Evolutionary conservation across 164 flowering plant genomes (phyloP), one percentile per base, ranked within the genome.

Genomic region (Magnolia sinica): DNA sequence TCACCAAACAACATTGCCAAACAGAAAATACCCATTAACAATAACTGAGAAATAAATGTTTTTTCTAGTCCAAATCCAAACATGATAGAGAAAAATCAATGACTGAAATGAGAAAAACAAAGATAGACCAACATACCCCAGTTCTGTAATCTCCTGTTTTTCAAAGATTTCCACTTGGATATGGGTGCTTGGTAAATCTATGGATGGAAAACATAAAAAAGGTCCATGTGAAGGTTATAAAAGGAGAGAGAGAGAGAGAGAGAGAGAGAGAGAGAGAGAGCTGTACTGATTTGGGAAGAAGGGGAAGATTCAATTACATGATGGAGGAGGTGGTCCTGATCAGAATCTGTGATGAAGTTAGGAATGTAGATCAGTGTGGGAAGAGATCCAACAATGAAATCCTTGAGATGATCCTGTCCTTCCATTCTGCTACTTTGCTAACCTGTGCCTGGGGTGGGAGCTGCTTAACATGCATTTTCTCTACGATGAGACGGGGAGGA

Each of bases 101-200:
- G 45, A 55, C 61, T 55, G 61, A 55, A 7, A 55, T 10, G 61
- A 24, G 68, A 71, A 69, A 22, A 49, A 66, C 29, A 4, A 72
- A 45, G 50, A 49, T 20, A 24, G 68, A n/a, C 75, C 69, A 7
- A 74, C 81, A 64, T 82, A 93, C 98, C 98, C 98, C 98, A 92
- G 75, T 90, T 92, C 82, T 94, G 98, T 8, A 94, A 82, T 83
- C 95, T 91, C 82, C 96, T 85, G 76, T 92, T 91, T 86, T 86
- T 94, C 83, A 94, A 83, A 64, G 92, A 77, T 79, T 90, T 94
- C 98, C 98, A 94, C 86, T 92, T 92, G 61, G 94, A 85, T 22
- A 78, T 68, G 8, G 95, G 92, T n/a, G 90, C 86, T 69, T 81
- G 80, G 74, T 92, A 83, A 77, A 91, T 86, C 98, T 94, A 78